Percentiles rank a stretch among this genome's conserved stretches.
Conservation (phyloP, 768 basidiomycete species). For the Auricularia cornea region DNA sequence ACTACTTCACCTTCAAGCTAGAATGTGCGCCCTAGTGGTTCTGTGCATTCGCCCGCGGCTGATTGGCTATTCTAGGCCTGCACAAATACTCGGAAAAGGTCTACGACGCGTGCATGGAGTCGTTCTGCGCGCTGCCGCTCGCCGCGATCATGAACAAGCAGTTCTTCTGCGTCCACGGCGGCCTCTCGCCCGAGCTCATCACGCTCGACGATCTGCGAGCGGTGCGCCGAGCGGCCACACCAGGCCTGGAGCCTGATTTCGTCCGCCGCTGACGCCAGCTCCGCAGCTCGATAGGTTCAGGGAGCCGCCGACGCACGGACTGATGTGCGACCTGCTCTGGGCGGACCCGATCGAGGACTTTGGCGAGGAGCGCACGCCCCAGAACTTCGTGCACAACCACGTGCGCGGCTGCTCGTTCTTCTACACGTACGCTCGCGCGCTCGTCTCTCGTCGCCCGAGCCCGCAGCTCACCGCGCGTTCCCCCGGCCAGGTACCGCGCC, state of each 20-base stretch:
- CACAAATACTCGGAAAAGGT: constrained; percentile 84
- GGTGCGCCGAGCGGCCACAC: constrained; percentile 34
- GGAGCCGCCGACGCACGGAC: constrained; percentile 86
- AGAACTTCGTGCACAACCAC: constrained; percentile 61
- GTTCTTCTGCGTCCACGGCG: constrained; percentile 97
- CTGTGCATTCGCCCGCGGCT: neutral
- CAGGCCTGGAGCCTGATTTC: too few relatives aligned
- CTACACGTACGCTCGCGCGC: constrained; percentile 61
- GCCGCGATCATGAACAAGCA: constrained; percentile 88
- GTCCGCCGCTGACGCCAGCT: constrained; percentile 2
- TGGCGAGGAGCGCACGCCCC: constrained; percentile 58
- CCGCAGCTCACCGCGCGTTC: too few relatives aligned
- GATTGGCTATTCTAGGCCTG: constrained; percentile 44
- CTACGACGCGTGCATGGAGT: constrained; percentile 87
- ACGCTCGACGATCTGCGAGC: constrained; percentile 64
- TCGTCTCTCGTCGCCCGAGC: too few relatives aligned
- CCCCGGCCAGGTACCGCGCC: constrained; percentile 58
- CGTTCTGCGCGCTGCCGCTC: constrained; percentile 85
- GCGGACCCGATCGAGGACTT: constrained; percentile 88
- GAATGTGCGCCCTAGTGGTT: constrained; percentile 61
- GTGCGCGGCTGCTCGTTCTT: constrained; percentile 88
- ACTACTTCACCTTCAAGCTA: constrained; percentile 96
- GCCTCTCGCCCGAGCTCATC: constrained; percentile 79
- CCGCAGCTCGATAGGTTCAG: constrained; percentile 60
- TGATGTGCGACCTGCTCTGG: constrained; percentile 95